Base-by-base conservation (phyloP, 371 early-diverging fungal species). In the Lichtheimia ramosa region DNA sequence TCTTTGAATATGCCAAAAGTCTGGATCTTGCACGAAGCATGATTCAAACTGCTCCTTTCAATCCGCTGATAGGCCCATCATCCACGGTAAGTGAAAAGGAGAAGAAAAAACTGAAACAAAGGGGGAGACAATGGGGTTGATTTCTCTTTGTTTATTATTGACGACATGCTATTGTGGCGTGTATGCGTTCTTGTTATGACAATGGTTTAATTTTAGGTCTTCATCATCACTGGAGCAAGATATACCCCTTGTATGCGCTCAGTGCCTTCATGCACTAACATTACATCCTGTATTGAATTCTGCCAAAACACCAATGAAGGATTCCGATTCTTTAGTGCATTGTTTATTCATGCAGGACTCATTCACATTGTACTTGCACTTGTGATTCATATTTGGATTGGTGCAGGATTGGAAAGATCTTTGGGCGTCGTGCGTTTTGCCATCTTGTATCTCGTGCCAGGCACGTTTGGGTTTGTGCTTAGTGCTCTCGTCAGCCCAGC, bases 321-420 rank as follows among this genome's bases (percentile, higher is more conserved):
- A 0, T 92, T 70, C 65, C 75, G 92, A 10, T 89, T 92, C 60
- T 74, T 92, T 41, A 69, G 80, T 15, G 83, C 92, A 18, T 78
- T 92, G 27, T 89, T 90, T 58, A 71, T 94, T 56, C 94, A 92
- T 68, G 90, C 83, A 41, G 94, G 92, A 12, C 48, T 90, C 1
- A 27, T 91, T 0, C 92, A 92, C 64, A 60, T 90, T 21, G 5
- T 82, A 3, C 65, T 91, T 60, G 91, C 92, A 69, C 15, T 90
- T 48, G 20, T 71, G 10, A 78, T 86, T 34, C 92, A 91, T 53
- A 54, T 88, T 43, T 65, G 70, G 27, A 68, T 84, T 4, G 90
- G 89, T 12, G 75, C 73, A 7, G 69, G 82, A 43, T 61, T 94
- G 63, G 94, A 94, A 66, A 63, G 68, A 39, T 85, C 83, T 20